Evolutionary conservation across 495 filamentous ascomycete species (phyloP).

Genomic region (Staphylotrichum longicolle): DNA sequence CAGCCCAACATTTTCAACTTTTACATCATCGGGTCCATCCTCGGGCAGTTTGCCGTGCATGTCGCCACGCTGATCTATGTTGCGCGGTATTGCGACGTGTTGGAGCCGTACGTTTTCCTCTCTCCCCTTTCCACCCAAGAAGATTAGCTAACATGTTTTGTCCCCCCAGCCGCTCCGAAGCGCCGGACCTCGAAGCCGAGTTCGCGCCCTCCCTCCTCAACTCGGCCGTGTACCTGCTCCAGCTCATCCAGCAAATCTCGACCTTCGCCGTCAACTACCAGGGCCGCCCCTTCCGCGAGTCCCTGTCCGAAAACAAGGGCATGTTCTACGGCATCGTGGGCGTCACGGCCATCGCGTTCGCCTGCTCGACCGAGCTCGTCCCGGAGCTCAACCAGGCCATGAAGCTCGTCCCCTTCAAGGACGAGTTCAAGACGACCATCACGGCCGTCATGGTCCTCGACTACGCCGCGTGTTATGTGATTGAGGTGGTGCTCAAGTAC

Average conservation of each 20-base stretch:
- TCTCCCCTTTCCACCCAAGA: neutral
- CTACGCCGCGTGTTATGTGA: constrained; percentile 81
- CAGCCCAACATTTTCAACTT: constrained; percentile 99
- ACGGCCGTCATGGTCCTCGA: constrained; percentile 84
- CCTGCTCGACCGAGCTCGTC: constrained; percentile 92
- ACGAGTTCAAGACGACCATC: constrained; percentile 85
- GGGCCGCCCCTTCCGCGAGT: constrained; percentile 94
- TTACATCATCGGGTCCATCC: constrained; percentile 97
- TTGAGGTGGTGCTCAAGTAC: constrained; percentile 84
- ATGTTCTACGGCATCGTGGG: constrained; percentile 97
- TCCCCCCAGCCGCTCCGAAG: constrained; percentile 56
- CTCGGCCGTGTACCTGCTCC: constrained; percentile 94
- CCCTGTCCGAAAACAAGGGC: constrained; percentile 88
- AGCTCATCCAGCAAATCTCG: constrained; percentile 98
- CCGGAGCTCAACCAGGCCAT: constrained; percentile 94
- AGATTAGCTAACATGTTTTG: neutral
- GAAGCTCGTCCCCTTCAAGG: constrained; percentile 86
- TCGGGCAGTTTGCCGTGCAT: constrained; percentile 96
- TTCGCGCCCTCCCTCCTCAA: constrained; percentile 94
- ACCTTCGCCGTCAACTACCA: constrained; percentile 99
- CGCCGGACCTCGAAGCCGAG: constrained; percentile 90
- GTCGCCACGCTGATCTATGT: constrained; percentile 94
- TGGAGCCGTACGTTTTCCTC: constrained; percentile 68
- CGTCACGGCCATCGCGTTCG: constrained; percentile 86
- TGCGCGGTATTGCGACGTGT: constrained; percentile 76